Percentiles rank a stretch among this genome's conserved stretches.
Evolutionary conservation across 2,329 filamentous ascomycete genomes (phyloP).

Genomic region (Magnaporthiopsis poae): DNA sequence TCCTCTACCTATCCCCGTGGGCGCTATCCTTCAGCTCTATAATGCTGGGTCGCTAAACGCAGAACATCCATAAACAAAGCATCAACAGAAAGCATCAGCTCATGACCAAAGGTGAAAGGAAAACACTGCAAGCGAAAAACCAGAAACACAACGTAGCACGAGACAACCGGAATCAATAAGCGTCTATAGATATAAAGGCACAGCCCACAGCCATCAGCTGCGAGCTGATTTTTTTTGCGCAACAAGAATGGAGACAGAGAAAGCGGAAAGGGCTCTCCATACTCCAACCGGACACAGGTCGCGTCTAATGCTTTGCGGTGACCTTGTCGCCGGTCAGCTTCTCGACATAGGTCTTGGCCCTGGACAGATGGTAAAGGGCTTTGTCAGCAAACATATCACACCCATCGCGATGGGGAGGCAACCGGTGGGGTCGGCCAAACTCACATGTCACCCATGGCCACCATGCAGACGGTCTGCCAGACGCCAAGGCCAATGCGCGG

Average conservation of each 20-base stretch:
- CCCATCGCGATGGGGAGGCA: not conserved
- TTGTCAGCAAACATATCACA: slow-evolving; percentile 16
- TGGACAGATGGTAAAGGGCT: slow-evolving; percentile 21
- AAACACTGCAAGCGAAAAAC: not conserved
- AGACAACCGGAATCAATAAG: slow-evolving; percentile 1
- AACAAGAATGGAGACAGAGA: not conserved
- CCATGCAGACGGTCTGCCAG: slow-evolving; percentile 99
- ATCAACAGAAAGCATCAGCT: not conserved
- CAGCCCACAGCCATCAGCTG: slow-evolving; percentile 18
- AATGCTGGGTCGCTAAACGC: not conserved
- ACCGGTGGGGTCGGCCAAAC: slow-evolving; percentile 26
- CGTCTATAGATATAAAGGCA: not conserved
- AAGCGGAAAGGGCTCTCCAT: not conserved
- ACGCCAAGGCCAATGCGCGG: slow-evolving; percentile 89
- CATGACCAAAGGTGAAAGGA: not conserved
- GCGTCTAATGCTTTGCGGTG: slow-evolving; percentile 54
- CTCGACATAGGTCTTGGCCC: slow-evolving; percentile 59
- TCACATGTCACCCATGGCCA: slow-evolving; percentile 94
- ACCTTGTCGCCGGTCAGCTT: slow-evolving; percentile 54
- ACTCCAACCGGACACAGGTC: not conserved
- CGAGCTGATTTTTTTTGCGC: slow-evolving; percentile 18
- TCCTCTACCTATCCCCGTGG: not conserved
- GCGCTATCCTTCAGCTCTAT: not conserved
- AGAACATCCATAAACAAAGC: not conserved
- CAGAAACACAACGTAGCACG: not conserved